These are phyloP conservation scores for Diaporthe ampelina DNA, from an alignment of 2,329 filamentous ascomycete genomes.

Conservation along the genomic window DNA sequence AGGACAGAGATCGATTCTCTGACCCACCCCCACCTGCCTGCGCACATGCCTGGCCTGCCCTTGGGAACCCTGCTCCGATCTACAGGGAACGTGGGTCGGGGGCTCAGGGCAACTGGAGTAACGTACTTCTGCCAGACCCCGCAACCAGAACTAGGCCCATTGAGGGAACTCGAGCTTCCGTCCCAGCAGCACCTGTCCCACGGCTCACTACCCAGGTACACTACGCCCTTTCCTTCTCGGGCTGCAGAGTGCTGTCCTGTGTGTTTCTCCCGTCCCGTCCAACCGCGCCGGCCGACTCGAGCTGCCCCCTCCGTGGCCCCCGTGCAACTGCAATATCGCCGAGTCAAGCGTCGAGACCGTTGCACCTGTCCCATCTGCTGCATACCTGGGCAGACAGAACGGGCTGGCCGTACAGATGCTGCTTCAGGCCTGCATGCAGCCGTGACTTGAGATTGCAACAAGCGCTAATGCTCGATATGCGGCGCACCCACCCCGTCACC, in stretches of 20 bases:
- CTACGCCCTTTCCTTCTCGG: too few species aligned
- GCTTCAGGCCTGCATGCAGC: slow-evolving; percentile 20
- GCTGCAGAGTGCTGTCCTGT: too few species aligned
- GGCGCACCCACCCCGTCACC: slow-evolving; percentile 26
- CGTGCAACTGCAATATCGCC: neutral
- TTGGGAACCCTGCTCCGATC: slow-evolving; percentile 22
- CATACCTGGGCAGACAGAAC: neutral
- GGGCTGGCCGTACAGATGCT: neutral
- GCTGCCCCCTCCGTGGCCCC: neutral
- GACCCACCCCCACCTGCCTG: neutral
- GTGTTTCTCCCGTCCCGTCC: slow-evolving; percentile 1
- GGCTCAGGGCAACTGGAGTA: too few species aligned
- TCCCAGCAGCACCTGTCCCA: neutral
- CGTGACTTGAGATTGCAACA: slow-evolving; percentile 15
- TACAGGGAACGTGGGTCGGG: neutral
- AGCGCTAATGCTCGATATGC: slow-evolving; percentile 19
- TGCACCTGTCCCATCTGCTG: slow-evolving; percentile 5
- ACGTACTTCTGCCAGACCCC: neutral
- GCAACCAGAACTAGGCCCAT: neutral
- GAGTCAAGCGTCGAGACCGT: slow-evolving; percentile 20
- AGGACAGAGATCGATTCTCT: neutral
- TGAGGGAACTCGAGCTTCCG: slow-evolving; percentile 1
- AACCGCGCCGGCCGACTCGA: neutral
- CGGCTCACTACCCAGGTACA: neutral
- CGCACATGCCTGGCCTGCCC: too few species aligned